Percentiles rank a stretch among this genome's conserved stretches.
Evolutionary conservation across 345 rosid genomes (phyloP).

Genomic region (Ceriops tagal): DNA sequence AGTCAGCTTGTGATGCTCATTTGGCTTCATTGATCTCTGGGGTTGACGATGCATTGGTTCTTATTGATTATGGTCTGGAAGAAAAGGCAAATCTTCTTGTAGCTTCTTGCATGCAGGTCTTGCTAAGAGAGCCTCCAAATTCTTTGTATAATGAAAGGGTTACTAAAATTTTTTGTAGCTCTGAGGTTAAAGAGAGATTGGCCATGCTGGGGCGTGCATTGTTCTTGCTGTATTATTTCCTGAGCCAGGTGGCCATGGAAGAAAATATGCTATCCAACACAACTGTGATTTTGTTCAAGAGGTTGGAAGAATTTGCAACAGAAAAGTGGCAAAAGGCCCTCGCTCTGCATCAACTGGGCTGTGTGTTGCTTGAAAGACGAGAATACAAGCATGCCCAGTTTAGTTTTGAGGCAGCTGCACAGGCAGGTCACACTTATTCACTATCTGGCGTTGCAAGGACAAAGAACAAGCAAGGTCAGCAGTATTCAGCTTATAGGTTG

Average conservation of each 20-base stretch:
- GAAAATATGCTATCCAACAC: slow-evolving; percentile 43
- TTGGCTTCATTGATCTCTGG: slow-evolving; percentile 60
- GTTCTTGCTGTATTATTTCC: slow-evolving; percentile 75
- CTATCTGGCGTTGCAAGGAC: slow-evolving; percentile 77
- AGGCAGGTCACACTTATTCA: slow-evolving; percentile 80
- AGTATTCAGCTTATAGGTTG: slow-evolving; percentile 61
- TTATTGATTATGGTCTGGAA: slow-evolving; percentile 76
- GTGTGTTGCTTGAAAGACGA: slow-evolving; percentile 60
- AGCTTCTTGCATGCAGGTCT: slow-evolving; percentile 80
- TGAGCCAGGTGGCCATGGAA: slow-evolving; percentile 80
- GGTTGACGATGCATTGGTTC: slow-evolving; percentile 59
- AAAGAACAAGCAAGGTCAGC: slow-evolving; percentile 70
- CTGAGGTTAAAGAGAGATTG: slow-evolving; percentile 57
- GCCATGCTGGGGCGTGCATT: slow-evolving; percentile 56
- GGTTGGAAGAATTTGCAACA: slow-evolving; percentile 59
- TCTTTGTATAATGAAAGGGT: slow-evolving; percentile 50
- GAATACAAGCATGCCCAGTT: slow-evolving; percentile 54
- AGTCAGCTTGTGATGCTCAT: slow-evolving; percentile 65
- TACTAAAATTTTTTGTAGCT: slow-evolving; percentile 56
- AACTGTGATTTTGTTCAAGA: slow-evolving; percentile 55
- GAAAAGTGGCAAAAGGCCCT: slow-evolving; percentile 76
- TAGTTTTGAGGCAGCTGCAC: slow-evolving; percentile 65
- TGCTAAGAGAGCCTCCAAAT: slow-evolving; percentile 68
- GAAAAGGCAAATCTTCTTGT: slow-evolving; percentile 64
- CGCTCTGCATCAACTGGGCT: slow-evolving; percentile 75